phyloP scores from a whole-genome alignment of 306 rosid species.

The Inga laurina region DNA sequence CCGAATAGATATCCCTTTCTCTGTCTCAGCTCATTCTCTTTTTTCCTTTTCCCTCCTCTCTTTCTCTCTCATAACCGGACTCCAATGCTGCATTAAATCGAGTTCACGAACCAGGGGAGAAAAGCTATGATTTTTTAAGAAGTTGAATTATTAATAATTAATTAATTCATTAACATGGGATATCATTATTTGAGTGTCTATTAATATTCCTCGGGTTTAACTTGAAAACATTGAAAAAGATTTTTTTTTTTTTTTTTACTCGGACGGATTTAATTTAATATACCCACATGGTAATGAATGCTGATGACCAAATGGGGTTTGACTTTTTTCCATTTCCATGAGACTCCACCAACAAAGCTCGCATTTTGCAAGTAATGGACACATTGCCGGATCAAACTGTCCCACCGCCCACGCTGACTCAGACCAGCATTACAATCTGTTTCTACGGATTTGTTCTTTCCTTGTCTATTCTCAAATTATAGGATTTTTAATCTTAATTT shows the following conservation, averaged over 20 bases:
- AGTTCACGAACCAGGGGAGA: conserved; percentile 41
- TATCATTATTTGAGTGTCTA: neutral
- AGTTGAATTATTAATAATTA: conserved; percentile 9
- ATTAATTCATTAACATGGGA: neutral
- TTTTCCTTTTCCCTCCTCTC: conserved; percentile 29
- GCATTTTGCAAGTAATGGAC: neutral
- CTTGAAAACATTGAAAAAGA: neutral
- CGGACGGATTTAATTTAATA: neutral
- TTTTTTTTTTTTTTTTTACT: neutral
- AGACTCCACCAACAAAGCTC: neutral
- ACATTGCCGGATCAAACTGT: neutral
- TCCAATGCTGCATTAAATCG: conserved; percentile 56
- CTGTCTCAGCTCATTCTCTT: neutral
- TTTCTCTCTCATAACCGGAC: conserved; percentile 50
- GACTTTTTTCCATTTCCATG: neutral
- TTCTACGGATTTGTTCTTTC: neutral
- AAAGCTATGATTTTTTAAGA: conserved; percentile 18
- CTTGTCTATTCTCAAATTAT: neutral
- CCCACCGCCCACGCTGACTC: conserved; percentile 5
- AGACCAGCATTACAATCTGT: neutral
- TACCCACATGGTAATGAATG: conserved; percentile 29
- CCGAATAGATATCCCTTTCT: neutral
- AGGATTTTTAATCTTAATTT: no score
- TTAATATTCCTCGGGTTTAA: neutral
- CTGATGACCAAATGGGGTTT: conserved; percentile 15